Percentiles rank a stretch among this genome's conserved stretches.
phyloP scores from a whole-genome alignment of 495 filamentous ascomycete species.

The Neohortaea acidophila region DNA sequence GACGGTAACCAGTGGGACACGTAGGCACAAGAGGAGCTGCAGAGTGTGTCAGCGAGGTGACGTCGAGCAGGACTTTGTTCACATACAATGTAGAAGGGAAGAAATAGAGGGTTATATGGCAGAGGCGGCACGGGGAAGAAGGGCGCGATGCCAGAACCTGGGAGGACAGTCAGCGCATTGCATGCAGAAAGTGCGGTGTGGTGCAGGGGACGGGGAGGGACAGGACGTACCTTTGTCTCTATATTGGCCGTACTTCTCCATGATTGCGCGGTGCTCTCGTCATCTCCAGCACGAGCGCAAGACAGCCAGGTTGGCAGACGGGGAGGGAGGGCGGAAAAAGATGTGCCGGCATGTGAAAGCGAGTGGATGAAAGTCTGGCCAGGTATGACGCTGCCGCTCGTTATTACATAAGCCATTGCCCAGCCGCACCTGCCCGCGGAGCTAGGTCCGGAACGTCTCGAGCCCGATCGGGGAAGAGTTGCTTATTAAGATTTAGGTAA shows the following conservation, averaged over 20 bases:
- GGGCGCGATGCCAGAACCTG: conserved; percentile 90
- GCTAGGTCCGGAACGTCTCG: no score
- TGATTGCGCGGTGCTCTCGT: no score
- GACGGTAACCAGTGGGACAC: conserved; percentile 61
- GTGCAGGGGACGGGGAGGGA: conserved; percentile 11
- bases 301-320: no score
- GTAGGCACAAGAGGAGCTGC: conserved; percentile 60
- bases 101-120: conserved; percentile 41
- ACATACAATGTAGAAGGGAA: conserved; percentile 26
- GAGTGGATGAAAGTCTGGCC: no score
- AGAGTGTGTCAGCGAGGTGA: neutral
- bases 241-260: conserved; percentile 98
- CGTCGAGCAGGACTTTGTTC: neutral
- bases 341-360: no score
- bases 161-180: neutral
- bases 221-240: conserved; percentile 71
- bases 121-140: conserved; percentile 67
- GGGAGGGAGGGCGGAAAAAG: no score
- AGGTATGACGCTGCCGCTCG: no score
- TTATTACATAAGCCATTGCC: no score
- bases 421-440: no score
- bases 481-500: no score
- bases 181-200: conserved; percentile 4
- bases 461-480: no score
- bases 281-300: no score